Percentiles rank a stretch among this genome's conserved stretches.
Conservation (phyloP, 2,329 filamentous ascomycete species). For the Colletotrichum limetticola region DNA sequence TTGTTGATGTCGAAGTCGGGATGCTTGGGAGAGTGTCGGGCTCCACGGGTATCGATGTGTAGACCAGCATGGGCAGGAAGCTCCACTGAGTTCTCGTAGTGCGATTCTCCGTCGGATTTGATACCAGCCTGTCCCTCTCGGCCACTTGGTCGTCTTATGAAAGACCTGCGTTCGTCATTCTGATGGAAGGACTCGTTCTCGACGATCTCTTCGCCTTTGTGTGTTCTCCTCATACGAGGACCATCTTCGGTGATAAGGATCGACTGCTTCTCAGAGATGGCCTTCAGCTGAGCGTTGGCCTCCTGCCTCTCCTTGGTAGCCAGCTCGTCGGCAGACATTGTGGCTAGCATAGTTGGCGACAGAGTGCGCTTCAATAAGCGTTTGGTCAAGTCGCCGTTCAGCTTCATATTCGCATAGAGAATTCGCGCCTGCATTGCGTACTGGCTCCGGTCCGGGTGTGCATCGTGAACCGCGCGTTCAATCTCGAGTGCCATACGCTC, state of each 20-base stretch:
- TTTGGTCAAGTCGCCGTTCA: constrained; percentile 81
- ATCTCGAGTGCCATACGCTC: constrained; percentile 81
- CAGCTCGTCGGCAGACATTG: constrained; percentile 91
- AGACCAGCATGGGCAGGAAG: constrained; percentile 48
- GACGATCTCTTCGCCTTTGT: constrained; percentile 94
- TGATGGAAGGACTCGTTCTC: constrained; percentile 73
- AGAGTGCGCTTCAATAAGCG: constrained; percentile 79
- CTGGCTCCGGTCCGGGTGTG: constrained; percentile 62
- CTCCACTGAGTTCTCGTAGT: constrained; percentile 36
- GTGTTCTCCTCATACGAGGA: constrained; percentile 86
- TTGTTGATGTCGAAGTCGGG: constrained; percentile 84
- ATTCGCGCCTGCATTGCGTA: constrained; percentile 76
- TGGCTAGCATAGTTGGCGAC: constrained; percentile 80
- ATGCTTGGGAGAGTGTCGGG: constrained; percentile 64
- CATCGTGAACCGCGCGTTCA: constrained; percentile 75
- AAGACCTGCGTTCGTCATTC: constrained; percentile 47
- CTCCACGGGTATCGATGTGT: constrained; percentile 49
- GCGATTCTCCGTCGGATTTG: constrained; percentile 30
- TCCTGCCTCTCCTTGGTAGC: constrained; percentile 89
- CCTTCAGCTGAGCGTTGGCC: constrained; percentile 80
- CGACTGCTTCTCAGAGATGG: constrained; percentile 83
- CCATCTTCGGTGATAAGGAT: constrained; percentile 81
- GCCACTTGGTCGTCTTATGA: constrained; percentile 47
- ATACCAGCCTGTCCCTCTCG: constrained; percentile 39
- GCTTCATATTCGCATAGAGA: constrained; percentile 88